These are phyloP conservation scores for Pseudopithomyces chartarum DNA, from an alignment of 2,329 filamentous ascomycete genomes.

Conservation along the genomic window DNA sequence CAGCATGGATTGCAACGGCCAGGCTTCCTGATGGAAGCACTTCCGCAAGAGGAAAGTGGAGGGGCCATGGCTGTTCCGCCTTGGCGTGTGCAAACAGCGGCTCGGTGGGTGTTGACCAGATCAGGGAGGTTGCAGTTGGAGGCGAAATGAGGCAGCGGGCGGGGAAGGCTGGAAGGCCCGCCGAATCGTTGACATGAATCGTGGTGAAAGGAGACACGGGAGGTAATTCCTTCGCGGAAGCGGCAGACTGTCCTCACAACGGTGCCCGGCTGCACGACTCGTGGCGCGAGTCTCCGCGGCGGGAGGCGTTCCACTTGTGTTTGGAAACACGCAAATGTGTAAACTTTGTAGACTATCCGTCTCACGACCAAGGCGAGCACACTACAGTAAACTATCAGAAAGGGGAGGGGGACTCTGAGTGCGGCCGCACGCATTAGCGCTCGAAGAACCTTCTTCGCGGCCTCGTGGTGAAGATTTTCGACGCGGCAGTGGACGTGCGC, in stretches of 20 bases:
- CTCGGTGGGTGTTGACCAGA: not conserved
- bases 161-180: slow-evolving; percentile 4
- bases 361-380: not conserved
- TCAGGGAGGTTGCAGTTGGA: not conserved
- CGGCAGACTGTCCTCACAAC: slow-evolving; percentile 1
- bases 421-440: not conserved
- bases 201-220: not conserved
- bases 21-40: not conserved
- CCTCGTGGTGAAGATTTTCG: not conserved
- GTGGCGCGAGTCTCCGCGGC: not conserved
- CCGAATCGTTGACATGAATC: slow-evolving; percentile 4
- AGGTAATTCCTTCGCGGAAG: slow-evolving; percentile 6
- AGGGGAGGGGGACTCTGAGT: too few relatives aligned
- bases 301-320: not conserved
- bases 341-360: not conserved
- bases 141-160: slow-evolving; percentile 7
- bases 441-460: slow-evolving; percentile 1
- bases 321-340: slow-evolving; percentile 1
- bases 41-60: not conserved
- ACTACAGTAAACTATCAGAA: too few relatives aligned
- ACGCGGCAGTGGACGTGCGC: not conserved
- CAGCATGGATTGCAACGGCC: too few relatives aligned
- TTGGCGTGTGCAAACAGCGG: not conserved
- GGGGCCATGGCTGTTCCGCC: not conserved
- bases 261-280: slow-evolving; percentile 6